A percentile compares a stretch with the other conserved stretches of the same genome.
Conservation (phyloP, 2,329 filamentous ascomycete genomes). For the Curvularia spicifera region DNA sequence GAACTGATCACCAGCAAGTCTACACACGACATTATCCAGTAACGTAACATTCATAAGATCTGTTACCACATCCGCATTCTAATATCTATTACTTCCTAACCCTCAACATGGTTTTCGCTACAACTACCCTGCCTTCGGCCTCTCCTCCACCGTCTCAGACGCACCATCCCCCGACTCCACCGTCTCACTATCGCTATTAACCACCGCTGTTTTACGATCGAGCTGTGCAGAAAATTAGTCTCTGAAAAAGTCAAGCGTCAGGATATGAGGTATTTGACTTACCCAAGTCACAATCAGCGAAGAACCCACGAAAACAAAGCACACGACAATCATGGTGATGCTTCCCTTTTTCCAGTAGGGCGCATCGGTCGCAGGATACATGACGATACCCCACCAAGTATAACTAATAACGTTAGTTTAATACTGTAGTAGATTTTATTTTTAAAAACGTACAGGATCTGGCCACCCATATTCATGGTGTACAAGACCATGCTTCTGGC, state of each 20-base stretch:
- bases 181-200: background rate
- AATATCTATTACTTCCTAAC: background rate
- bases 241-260: background rate
- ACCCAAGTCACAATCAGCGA: constrained; percentile 27
- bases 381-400: constrained; percentile 55
- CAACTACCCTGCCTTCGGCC: background rate
- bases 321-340: constrained; percentile 45
- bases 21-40: too few relatives aligned
- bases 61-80: background rate
- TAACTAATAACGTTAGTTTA: constrained; percentile 8
- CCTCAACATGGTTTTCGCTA: background rate
- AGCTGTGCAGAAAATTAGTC: constrained; percentile 7
- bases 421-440: too few relatives aligned
- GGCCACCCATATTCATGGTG: constrained; percentile 48
- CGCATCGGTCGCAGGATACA: constrained; percentile 53
- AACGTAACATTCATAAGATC: background rate
- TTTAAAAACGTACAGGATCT: constrained; percentile 35
- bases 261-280: constrained; percentile 2
- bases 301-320: constrained; percentile 23
- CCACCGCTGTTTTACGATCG: constrained; percentile 5
- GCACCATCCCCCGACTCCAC: background rate
- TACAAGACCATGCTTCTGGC: constrained; percentile 49
- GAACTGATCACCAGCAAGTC: too few relatives aligned
- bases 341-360: constrained; percentile 52
- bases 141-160: background rate